Evolutionary conservation across 2,329 filamentous ascomycete genomes (phyloP).

Genomic region (Aplosporella prunicola): DNA sequence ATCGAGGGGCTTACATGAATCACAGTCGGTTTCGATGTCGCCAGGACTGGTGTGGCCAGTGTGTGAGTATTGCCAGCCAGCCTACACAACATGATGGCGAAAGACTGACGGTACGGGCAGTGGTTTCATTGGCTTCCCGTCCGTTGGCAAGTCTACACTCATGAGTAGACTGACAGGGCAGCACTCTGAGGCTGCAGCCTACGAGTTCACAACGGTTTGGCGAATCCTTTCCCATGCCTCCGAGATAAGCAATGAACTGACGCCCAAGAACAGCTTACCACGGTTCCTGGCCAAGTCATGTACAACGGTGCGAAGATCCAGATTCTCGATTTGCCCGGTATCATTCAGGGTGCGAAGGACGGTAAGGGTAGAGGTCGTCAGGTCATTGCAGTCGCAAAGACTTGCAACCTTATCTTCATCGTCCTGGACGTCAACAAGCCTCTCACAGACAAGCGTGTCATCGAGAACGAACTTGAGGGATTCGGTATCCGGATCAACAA

Average conservation of each 20-base stretch:
- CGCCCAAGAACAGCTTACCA: conserved; percentile 53
- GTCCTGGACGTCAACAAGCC: conserved; percentile 98
- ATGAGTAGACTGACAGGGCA: conserved; percentile 93
- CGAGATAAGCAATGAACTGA: conserved; percentile 10
- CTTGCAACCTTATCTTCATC: conserved; percentile 97
- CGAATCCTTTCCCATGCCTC: background rate
- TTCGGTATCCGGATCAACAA: conserved; percentile 99
- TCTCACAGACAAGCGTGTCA: conserved; percentile 89
- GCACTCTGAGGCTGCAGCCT: conserved; percentile 93
- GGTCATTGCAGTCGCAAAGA: conserved; percentile 98
- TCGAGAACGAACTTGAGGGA: conserved; percentile 89
- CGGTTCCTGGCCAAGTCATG: conserved; percentile 87
- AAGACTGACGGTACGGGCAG: conserved; percentile 15
- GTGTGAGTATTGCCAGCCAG: conserved; percentile 43
- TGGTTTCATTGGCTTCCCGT: conserved; percentile 96
- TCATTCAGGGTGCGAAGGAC: conserved; percentile 97
- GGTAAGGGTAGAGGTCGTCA: conserved; percentile 95
- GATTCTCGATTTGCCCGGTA: conserved; percentile 96
- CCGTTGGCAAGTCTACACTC: conserved; percentile 94
- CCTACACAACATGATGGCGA: background rate
- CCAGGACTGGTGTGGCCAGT: conserved; percentile 92
- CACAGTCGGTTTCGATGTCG: conserved; percentile 84
- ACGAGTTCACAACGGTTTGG: conserved; percentile 80
- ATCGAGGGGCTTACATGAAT: conserved; percentile 14
- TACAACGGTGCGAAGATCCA: conserved; percentile 98